Evolutionary conservation across 306 rosid species (phyloP).

Genomic region (Trifolium pratense): DNA sequence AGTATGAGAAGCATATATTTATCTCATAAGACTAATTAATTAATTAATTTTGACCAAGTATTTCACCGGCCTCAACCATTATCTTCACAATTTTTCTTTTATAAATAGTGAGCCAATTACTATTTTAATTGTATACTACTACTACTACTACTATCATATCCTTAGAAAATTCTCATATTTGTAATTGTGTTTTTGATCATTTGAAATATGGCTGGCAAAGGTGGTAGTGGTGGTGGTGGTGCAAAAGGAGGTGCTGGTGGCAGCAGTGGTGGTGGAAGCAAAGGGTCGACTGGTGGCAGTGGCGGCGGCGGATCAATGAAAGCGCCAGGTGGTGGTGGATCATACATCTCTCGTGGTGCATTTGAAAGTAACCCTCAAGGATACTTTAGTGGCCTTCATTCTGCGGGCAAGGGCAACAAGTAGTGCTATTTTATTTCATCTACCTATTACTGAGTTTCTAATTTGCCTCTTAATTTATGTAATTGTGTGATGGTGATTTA

Average conservation of each 20-base stretch:
- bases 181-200: neutral
- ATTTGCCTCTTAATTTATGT: no score
- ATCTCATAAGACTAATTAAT: neutral
- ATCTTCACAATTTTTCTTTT: constrained; percentile 2
- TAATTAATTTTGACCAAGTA: neutral
- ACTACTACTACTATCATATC: neutral
- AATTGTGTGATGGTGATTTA: no score
- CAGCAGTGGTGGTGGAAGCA: constrained; percentile 2
- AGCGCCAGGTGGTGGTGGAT: constrained; percentile 34
- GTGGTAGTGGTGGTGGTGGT: neutral
- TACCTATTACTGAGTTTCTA: neutral
- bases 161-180: neutral
- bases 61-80: neutral
- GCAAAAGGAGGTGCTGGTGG: neutral
- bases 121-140: no score
- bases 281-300: neutral
- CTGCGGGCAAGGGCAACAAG: constrained; percentile 13
- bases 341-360: constrained; percentile 8
- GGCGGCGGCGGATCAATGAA: constrained; percentile 24
- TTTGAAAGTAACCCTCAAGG: constrained; percentile 36
- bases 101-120: constrained; percentile 6
- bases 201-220: constrained; percentile 37
- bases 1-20: neutral
- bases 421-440: neutral
- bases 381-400: constrained; percentile 21